Evolutionary conservation across 345 rosid species (phyloP).

Genomic region (Kernera saxatilis): DNA sequence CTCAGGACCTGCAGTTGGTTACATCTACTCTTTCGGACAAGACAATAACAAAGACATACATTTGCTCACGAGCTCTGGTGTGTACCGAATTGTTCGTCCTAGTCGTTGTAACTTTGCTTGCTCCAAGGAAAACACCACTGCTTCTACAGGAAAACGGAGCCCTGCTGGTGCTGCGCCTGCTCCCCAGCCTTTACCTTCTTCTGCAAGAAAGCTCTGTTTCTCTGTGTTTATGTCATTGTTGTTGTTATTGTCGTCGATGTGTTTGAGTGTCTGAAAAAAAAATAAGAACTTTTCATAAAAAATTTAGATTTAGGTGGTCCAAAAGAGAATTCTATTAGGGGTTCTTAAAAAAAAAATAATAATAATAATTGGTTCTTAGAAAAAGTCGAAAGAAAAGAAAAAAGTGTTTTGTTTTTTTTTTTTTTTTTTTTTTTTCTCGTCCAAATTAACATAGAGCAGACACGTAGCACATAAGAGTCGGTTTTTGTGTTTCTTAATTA

Average conservation of each 20-base stretch:
- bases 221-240: constrained; percentile 12
- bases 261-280: no score
- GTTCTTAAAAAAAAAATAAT: no score
- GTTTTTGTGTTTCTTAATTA: no score
- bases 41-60: constrained; percentile 72
- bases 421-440: no score
- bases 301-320: no score
- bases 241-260: background rate
- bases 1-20: constrained; percentile 60
- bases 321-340: no score
- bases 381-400: no score
- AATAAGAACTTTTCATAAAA: no score
- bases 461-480: no score
- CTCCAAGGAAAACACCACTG: constrained; percentile 60
- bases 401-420: no score
- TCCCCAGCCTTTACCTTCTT: constrained; percentile 34
- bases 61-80: constrained; percentile 65
- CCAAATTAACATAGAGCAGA: no score
- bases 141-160: constrained; percentile 29
- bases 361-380: no score
- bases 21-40: constrained; percentile 75
- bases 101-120: constrained; percentile 82
- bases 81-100: constrained; percentile 75
- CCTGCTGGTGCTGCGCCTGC: constrained; percentile 35
- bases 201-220: constrained; percentile 31